Base-by-base conservation (phyloP, 2,329 filamentous ascomycete genomes). In the Xylaria sp. region DNA sequence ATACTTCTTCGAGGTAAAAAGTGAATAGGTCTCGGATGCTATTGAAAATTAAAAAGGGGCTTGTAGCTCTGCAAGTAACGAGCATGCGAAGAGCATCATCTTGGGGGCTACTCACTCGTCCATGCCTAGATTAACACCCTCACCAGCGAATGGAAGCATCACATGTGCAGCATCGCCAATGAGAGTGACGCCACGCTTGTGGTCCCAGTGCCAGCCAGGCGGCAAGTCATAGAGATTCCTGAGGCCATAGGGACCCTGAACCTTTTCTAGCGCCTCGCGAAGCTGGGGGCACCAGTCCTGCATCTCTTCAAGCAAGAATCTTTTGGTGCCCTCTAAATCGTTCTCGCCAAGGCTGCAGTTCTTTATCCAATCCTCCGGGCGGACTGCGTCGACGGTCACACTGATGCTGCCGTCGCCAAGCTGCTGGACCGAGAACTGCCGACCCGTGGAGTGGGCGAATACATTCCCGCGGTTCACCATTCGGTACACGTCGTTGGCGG, bases 401-500 rank as follows among this genome's bases (percentile, higher is more conserved):
- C 25, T 23, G 12, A 52, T 52, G 50, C 25, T 31, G 10, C 25
- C 50, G 25, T 52, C 50, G 7, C 50, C 50, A 8, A 52, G 25
- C 50, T 52, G 50, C 23, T 52, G 50, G 13, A 52, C 23, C 23
- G 50, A 52, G 12, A 31, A 28, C 15, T 52, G 50, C 6, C 50
- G 23, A 5, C 50, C 50, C 13, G 50, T 52, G 0, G 50, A 28
- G 25, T 52, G 23, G 23, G 50, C 23, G 18, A 28, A 52, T 18
- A 52, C n/a, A 9, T 50, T 50, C 7, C 46, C 46, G 46, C 46
- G 46, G 46, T 50, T 50, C 46, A 50, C n/a, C n/a, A 50, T n/a
- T 12, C 46, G 46, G 20, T 50, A 50, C 7, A 50, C 46, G 0
- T 50, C 46, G 20, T 50, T 50, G 2, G 46, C 46, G n/a, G 46